phyloP scores from a whole-genome alignment of 768 basidiomycete genomes.

The Trametes elegans region DNA sequence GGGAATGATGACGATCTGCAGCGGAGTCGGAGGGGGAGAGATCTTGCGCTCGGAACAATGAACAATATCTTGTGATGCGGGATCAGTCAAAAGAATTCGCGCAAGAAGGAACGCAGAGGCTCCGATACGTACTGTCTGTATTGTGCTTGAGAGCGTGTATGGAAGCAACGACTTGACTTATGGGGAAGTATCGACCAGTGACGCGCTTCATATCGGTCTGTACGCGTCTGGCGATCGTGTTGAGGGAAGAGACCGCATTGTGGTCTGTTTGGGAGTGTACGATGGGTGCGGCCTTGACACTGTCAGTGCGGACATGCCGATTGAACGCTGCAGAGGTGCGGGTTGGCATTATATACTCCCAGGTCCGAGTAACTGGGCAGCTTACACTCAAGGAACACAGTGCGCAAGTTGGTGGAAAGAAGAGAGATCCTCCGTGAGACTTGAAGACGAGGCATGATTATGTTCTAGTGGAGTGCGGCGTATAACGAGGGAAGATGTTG shows the following conservation, averaged over 20 bases:
- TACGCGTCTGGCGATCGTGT: slow-evolving; percentile 12
- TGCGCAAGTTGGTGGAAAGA: slow-evolving; percentile 2
- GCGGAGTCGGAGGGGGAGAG: neutral
- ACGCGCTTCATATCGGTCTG: slow-evolving; percentile 10
- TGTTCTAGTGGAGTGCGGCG: neutral
- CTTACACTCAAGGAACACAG: slow-evolving; percentile 9
- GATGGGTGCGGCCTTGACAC: neutral
- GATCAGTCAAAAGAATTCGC: neutral
- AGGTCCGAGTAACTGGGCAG: no score
- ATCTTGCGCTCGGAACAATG: neutral
- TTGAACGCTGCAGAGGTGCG: neutral
- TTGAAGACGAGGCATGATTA: slow-evolving; percentile 17
- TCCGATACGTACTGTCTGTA: neutral
- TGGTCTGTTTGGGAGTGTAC: neutral
- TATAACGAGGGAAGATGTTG: neutral
- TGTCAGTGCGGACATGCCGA: neutral
- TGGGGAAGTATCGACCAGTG: slow-evolving; percentile 8
- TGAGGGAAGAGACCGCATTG: neutral
- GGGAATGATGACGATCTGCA: slow-evolving; percentile 5
- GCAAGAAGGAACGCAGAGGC: no score
- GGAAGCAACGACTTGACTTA: slow-evolving; percentile 8
- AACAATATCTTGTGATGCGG: no score
- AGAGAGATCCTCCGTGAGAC: slow-evolving; percentile 1
- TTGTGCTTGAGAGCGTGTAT: slow-evolving; percentile 3
- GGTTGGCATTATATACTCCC: no score